Base-by-base conservation (phyloP, 371 early-diverging fungal species). In the Rhizopus arrhizus region DNA sequence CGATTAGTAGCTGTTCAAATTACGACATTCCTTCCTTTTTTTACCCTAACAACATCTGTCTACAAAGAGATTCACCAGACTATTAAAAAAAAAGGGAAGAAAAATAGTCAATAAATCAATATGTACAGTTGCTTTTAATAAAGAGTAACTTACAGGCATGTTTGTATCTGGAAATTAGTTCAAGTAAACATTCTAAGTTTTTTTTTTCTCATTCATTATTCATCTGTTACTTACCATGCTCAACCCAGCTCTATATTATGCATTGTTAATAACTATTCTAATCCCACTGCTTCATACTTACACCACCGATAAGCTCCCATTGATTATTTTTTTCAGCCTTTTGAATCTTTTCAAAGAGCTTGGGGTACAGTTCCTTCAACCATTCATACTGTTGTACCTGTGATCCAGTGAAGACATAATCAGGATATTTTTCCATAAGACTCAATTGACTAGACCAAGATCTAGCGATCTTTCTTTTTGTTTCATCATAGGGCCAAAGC, bases 401-500 rank as follows among this genome's bases (percentile, higher is more conserved):
- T 15, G 96, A 96, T 12, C 90, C 91, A 0, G 94, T 91, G 72
- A 98, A 98, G 34, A 77, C 83, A 73, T 89, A 96, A 12, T 91
- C 90, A 0, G 96, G 95, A 68, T 91, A 95, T 32, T 75, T 68
- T 4, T 95, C 91, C 76, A 96, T 90, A n/a, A 92, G 69, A 29
- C 80, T 69, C n/a, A 92, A 43, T 69, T 94, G 98, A 9, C 93
- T 90, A 0, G 95, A 80, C 94, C 94, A 98, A 58, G 90, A 90
- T 34, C 98, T 80, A 4, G 96, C 97, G 12, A 90, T 83, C 78
- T 98, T 98, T 49, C 98, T 90, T 52, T 93, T 94, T 5, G 99
- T 98, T 68, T 98, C 98, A 64, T 87, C 97, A 68, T 87, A 97
- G 0, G 95, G 94, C 99, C 97, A 95, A 33, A 90, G 80, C 92